Base-by-base conservation (phyloP, 2,329 filamentous ascomycete species). In the Fusarium sp. region DNA sequence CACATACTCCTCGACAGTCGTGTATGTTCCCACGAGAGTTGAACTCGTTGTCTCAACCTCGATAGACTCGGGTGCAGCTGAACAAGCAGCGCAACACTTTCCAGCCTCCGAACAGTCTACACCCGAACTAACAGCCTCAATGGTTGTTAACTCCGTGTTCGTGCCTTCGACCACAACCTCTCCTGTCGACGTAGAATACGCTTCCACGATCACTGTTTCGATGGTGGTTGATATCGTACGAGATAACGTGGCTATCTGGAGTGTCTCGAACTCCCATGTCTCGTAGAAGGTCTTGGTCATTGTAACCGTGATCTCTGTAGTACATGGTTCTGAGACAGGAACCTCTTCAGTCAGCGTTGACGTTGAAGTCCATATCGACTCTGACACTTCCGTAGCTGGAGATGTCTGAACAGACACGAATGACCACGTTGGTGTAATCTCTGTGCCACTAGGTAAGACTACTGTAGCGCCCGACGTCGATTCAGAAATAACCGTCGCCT, bases 111-210 rank as follows among this genome's bases (percentile, higher is more conserved):
- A 48, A 44, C 76, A 78, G 14, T 69, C 64, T n/a, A 50, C 33
- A 20, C 65, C 68, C 39, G 66, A 47, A 54, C 69, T 78, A 24
- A 76, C 60, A 36, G 68, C 65, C 47, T 69, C 65, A 15, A 78
- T 33, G 22, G 70, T 76, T 45, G 72, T 68, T 36, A 71, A 72
- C 55, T 74, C 76, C 38, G 71, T 75, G 47, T 55, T 62, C 48
- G 75, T 76, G 8, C 67, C 73, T 15, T 51, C 61, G 36, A 75
- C 50, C 30, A 71, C 64, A 16, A 31, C 64, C 47, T 76, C 73
- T 26, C 75, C 75, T 11, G 70, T 78, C 65, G 62, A 75, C 14
- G 76, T 78, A 72, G 76, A 78, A 72, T 78, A 78, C 26, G 73
- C 65, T 57, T 78, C 76, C 50, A 76, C 65, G 9, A 78, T 54